phyloP scores from a whole-genome alignment of 306 rosid genomes.

The Sicyos edulis region DNA sequence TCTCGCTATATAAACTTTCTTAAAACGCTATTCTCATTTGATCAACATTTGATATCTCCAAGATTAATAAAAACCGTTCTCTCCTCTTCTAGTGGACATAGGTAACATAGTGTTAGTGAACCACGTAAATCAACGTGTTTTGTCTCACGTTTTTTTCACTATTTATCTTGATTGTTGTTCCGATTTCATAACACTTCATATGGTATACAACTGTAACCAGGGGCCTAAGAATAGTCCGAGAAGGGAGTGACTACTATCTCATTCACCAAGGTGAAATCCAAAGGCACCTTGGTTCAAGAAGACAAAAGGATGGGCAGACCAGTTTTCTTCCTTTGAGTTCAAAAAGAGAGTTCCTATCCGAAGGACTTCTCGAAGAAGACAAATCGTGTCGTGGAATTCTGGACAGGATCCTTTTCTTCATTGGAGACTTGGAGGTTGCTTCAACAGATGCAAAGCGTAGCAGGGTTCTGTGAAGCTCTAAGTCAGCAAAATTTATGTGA shows the following conservation, averaged over 20 bases:
- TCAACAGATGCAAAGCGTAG: conserved; percentile 55
- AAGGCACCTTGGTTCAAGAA: conserved; percentile 58
- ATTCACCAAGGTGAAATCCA: conserved; percentile 74
- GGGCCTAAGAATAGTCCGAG: conserved; percentile 68
- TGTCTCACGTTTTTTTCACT: too few relatives aligned
- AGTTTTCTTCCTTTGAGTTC: conserved; percentile 23
- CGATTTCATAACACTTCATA: too few relatives aligned
- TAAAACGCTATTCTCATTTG: too few relatives aligned
- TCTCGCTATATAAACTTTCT: too few relatives aligned
- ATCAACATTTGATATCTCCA: too few relatives aligned
- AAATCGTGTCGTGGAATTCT: conserved; percentile 49
- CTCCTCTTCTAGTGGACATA: too few relatives aligned
- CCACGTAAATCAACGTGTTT: too few relatives aligned
- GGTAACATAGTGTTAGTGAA: too few relatives aligned
- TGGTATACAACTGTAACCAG: conserved; percentile 26
- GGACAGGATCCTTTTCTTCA: conserved; percentile 66
- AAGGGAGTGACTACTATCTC: conserved; percentile 63
- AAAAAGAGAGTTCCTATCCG: conserved; percentile 28
- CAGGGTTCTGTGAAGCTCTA: conserved; percentile 31
- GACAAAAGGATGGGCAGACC: conserved; percentile 24
- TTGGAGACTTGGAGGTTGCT: conserved; percentile 79
- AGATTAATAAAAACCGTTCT: too few relatives aligned
- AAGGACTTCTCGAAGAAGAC: conserved; percentile 36
- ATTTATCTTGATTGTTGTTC: too few relatives aligned
- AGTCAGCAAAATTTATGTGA: conserved; percentile 8